phyloP scores from a whole-genome alignment of 2,329 filamentous ascomycete genomes.

The Claviceps pusilla region DNA sequence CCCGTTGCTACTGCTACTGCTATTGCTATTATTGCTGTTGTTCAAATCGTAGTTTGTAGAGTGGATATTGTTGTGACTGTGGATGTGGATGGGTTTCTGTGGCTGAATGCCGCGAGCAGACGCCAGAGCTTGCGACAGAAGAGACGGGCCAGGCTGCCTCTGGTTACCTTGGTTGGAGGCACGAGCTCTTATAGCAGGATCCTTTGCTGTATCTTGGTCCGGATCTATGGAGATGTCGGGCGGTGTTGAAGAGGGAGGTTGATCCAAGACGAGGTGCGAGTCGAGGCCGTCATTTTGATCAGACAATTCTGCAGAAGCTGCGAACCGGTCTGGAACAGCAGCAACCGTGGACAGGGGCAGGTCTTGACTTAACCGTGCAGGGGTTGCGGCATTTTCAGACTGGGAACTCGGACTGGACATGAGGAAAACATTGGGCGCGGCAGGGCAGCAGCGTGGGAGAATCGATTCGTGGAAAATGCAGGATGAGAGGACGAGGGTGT shows the following conservation, averaged over 20 bases:
- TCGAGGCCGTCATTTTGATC: slow-evolving; percentile 5
- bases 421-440: slow-evolving; percentile 39
- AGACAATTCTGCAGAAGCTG: slow-evolving; percentile 7
- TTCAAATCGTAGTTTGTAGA: neutral
- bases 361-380: slow-evolving; percentile 26
- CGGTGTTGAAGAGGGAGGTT: neutral
- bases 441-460: slow-evolving; percentile 12
- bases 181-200: slow-evolving; percentile 33
- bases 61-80: neutral
- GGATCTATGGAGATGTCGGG: slow-evolving; percentile 2
- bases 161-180: slow-evolving; percentile 21
- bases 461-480: slow-evolving; percentile 11
- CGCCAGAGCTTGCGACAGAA: slow-evolving; percentile 43
- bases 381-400: slow-evolving; percentile 40
- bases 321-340: slow-evolving; percentile 2
- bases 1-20: neutral
- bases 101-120: slow-evolving; percentile 38
- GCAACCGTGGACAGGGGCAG: neutral
- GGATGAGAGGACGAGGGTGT: slow-evolving; percentile 7
- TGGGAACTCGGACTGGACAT: slow-evolving; percentile 38
- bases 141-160: slow-evolving; percentile 33
- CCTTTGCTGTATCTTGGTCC: slow-evolving; percentile 1
- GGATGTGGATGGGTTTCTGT: neutral
- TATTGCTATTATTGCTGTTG: neutral
- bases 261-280: neutral